Evolutionary conservation across 2,329 filamentous ascomycete genomes (phyloP), one percentile per base, ranked within the genome.

Genomic region (Scorias spongiosa): DNA sequence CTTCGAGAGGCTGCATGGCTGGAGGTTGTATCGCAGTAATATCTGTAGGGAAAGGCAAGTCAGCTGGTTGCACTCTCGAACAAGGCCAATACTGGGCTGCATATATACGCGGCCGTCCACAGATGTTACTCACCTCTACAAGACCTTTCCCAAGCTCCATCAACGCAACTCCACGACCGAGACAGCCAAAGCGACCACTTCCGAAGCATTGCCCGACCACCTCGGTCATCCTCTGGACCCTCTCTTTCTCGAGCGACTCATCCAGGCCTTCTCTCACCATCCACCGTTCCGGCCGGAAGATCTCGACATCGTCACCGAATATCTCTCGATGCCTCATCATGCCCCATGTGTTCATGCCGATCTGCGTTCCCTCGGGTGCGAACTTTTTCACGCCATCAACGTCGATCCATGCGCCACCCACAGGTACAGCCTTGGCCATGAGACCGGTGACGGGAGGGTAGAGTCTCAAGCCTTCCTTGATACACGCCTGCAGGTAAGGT

Each of bases 401-500:
- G 6, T 61, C 54, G 44, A 62, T 58, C 11, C 48, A 46, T 1
- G 50, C 56, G n/a, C 62, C 62, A 2, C 52, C 57, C 14, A 54
- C 50, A 0, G 62, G 61, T 0, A 60, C 59, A 6, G 51, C 52
- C 49, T 64, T 64, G 10, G 60, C 59, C n/a, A 63, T 48, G 1
- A 63, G 46, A 11, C 61, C 60, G 1, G 61, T 62, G n/a, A 63
- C 59, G 7, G 61, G 60, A 3, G 68, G 67, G 42, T 68, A 66
- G 29, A 70, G 58, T 12, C 68, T 58, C 36, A 71, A 51, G 6
- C 59, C 66, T 51, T 71, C 68, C 29, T 68, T 67, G 42, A 71
- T 63, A 32, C 67, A 66, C 2, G 67, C 67, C 44, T 63, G 57
- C 2, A 71, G 53, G 47, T 70, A 71, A 0, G 66, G 65, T 1